phyloP scores from a whole-genome alignment of 345 rosid species.

The Rhizophora mangle region DNA sequence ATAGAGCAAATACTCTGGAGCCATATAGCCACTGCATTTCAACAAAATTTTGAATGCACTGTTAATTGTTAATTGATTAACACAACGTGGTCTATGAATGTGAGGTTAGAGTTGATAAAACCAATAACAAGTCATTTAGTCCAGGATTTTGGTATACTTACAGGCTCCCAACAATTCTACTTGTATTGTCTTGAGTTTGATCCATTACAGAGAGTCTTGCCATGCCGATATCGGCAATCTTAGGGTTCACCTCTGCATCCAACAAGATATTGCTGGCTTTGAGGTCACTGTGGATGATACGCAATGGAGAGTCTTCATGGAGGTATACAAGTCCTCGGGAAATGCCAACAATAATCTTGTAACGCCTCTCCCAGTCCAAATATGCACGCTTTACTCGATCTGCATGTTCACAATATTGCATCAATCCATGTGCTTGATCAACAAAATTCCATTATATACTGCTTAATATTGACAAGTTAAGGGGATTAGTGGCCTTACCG shows the following conservation, averaged over 20 bases:
- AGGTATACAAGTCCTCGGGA: constrained; percentile 48
- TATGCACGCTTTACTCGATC: constrained; percentile 21
- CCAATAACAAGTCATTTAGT: no score
- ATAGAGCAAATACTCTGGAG: no score
- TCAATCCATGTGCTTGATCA: neutral
- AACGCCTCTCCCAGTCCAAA: constrained; percentile 33
- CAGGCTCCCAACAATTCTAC: constrained; percentile 41
- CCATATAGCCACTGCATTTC: constrained; percentile 42
- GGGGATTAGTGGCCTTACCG: constrained; percentile 16
- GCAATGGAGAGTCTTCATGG: constrained; percentile 41
- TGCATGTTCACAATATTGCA: neutral
- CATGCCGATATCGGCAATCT: constrained; percentile 52
- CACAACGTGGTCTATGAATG: no score
- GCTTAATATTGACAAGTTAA: no score
- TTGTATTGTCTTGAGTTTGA: constrained; percentile 36
- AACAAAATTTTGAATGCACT: neutral
- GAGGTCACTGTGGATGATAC: constrained; percentile 48
- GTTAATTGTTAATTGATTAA: neutral
- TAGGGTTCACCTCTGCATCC: constrained; percentile 42
- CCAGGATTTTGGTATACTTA: constrained; percentile 12
- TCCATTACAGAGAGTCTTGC: constrained; percentile 38
- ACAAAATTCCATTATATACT: no score
- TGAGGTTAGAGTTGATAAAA: no score
- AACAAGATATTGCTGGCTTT: constrained; percentile 47
- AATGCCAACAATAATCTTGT: constrained; percentile 40